phyloP scores from a whole-genome alignment of 2,329 filamentous ascomycete species.

The Aspergillus tubingensis region DNA sequence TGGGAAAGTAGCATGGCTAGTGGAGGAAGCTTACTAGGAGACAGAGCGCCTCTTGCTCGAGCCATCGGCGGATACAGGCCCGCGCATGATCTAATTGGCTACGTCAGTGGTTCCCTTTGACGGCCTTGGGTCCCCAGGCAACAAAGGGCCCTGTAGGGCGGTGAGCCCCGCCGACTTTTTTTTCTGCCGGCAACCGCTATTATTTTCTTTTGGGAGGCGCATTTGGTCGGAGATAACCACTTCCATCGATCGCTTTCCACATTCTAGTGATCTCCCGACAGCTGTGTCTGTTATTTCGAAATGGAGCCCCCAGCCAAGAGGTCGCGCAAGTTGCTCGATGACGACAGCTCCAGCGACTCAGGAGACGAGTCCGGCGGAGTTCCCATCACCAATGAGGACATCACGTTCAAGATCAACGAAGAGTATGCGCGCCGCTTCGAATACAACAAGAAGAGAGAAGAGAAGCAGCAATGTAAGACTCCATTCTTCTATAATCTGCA shows the following conservation, averaged over 20 bases:
- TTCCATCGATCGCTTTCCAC: neutral
- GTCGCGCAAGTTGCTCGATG: constrained; percentile 43
- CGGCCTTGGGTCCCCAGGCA: constrained; percentile 22
- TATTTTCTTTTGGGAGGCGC: constrained; percentile 11
- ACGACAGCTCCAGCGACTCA: constrained; percentile 43
- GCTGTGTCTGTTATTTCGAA: neutral
- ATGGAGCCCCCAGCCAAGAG: constrained; percentile 49
- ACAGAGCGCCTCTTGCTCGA: constrained; percentile 20
- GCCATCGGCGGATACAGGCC: constrained; percentile 21
- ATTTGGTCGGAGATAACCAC: neutral
- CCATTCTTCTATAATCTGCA: neutral
- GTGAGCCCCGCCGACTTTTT: constrained; percentile 28
- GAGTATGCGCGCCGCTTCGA: constrained; percentile 89
- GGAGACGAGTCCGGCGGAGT: constrained; percentile 45
- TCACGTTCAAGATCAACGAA: constrained; percentile 77
- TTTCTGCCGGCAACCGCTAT: constrained; percentile 33
- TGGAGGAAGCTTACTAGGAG: constrained; percentile 11
- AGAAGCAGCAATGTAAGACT: constrained; percentile 60
- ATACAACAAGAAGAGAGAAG: constrained; percentile 95
- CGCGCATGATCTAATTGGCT: constrained; percentile 37
- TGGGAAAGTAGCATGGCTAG: constrained; percentile 15
- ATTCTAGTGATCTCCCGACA: neutral
- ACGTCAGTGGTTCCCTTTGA: constrained; percentile 33
- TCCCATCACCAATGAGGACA: constrained; percentile 32
- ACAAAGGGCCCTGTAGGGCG: constrained; percentile 18